These are phyloP conservation scores for Suhomyces ambrosiae DNA, from an alignment of 1,139 yeast genomes.

Conservation along the genomic window DNA sequence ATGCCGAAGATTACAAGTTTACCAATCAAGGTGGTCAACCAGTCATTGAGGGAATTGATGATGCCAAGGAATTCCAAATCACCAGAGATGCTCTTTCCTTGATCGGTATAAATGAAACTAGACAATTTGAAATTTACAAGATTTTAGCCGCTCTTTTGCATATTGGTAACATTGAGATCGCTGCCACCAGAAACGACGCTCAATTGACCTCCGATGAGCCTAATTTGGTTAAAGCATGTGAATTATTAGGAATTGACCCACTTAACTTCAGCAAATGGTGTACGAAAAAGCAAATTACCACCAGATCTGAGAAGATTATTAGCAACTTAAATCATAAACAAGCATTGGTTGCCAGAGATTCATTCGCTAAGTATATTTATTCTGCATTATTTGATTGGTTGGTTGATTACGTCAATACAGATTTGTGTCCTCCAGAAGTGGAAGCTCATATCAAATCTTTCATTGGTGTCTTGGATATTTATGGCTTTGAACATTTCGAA, in stretches of 20 bases:
- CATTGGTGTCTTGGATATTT: conserved; percentile 96
- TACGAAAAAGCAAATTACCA: conserved; percentile 85
- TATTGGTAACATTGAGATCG: conserved; percentile 88
- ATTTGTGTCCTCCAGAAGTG: conserved; percentile 76
- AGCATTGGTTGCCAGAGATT: conserved; percentile 91
- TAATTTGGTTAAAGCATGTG: conserved; percentile 78
- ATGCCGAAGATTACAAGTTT: conserved; percentile 72
- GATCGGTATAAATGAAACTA: conserved; percentile 67
- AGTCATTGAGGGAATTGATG: conserved; percentile 77
- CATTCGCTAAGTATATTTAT: conserved; percentile 92
- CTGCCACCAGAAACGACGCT: conserved; percentile 86
- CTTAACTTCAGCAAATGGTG: conserved; percentile 84
- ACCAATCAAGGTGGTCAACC: conserved; percentile 90
- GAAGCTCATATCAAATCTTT: conserved; percentile 63
- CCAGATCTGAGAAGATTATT: conserved; percentile 90
- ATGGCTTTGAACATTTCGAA: conserved; percentile 96
- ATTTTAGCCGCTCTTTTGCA: conserved; percentile 88
- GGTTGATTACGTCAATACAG: conserved; percentile 78
- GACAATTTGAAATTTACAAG: conserved; percentile 72
- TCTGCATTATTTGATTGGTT: conserved; percentile 95
- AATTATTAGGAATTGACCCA: conserved; percentile 81
- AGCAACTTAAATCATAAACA: conserved; percentile 83
- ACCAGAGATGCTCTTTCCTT: conserved; percentile 76
- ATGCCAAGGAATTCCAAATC: conserved; percentile 68
- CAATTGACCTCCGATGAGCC: conserved; percentile 85